Evolutionary conservation across 306 rosid genomes (phyloP).

Genomic region (Carpinus viminea): DNA sequence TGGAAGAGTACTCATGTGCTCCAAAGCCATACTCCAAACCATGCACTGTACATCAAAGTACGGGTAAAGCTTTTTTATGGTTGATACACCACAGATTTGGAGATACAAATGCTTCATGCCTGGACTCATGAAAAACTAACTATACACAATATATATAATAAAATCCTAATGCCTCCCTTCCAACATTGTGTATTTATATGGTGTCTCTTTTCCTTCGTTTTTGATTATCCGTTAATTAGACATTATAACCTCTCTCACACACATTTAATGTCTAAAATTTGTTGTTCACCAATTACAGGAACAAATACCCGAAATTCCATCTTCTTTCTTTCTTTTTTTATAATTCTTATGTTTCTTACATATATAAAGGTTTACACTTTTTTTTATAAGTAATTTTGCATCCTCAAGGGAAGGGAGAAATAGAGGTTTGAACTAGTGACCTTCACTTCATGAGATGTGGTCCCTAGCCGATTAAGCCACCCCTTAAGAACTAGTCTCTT

Average conservation of each 20-base stretch:
- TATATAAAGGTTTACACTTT: too few relatives aligned
- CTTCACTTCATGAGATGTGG: too few relatives aligned
- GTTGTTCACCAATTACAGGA: too few relatives aligned
- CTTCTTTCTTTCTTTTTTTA: too few relatives aligned
- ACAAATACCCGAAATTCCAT: too few relatives aligned
- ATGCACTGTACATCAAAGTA: constrained; percentile 58
- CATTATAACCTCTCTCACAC: not conserved
- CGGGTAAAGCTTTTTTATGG: constrained; percentile 29
- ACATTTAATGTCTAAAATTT: too few relatives aligned
- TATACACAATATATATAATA: not conserved
- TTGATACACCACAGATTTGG: constrained; percentile 17
- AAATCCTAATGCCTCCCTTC: not conserved
- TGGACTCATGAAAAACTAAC: not conserved
- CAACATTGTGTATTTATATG: not conserved
- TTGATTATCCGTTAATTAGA: not conserved
- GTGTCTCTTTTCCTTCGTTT: not conserved
- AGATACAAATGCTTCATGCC: not conserved
- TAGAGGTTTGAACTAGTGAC: too few relatives aligned
- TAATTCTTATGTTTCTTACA: too few relatives aligned
- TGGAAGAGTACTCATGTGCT: constrained; percentile 83
- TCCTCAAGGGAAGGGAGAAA: too few relatives aligned
- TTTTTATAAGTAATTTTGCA: too few relatives aligned
- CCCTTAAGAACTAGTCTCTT: too few relatives aligned
- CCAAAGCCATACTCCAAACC: constrained; percentile 90
- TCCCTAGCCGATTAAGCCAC: too few relatives aligned